Evolutionary conservation across 2,329 filamentous ascomycete genomes (phyloP).

Genomic region (Trichoderma semiorbis): DNA sequence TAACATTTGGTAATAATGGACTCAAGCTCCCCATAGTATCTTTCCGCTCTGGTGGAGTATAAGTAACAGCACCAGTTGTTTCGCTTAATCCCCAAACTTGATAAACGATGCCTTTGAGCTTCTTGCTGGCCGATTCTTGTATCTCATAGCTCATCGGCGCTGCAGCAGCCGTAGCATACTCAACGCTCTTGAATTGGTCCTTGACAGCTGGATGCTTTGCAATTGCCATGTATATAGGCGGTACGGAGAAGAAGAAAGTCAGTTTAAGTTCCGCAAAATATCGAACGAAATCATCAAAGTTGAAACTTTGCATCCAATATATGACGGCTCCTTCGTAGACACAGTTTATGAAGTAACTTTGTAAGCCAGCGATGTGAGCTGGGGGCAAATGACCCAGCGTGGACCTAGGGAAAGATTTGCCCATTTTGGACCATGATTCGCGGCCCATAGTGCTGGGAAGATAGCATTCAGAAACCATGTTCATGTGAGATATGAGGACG

Average conservation of each 20-base stretch:
- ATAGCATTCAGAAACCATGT: conserved; percentile 38
- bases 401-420: conserved; percentile 29
- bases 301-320: conserved; percentile 63
- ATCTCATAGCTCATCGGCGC: conserved; percentile 55
- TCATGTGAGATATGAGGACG: conserved; percentile 44
- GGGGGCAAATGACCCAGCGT: conserved; percentile 43
- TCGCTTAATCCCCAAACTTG: conserved; percentile 61
- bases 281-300: conserved; percentile 52
- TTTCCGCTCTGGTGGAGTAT: conserved; percentile 37
- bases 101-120: conserved; percentile 44
- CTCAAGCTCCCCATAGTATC: conserved; percentile 47
- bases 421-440: conserved; percentile 29
- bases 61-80: conserved; percentile 48
- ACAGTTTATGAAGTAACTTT: conserved; percentile 41
- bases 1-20: conserved; percentile 28
- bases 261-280: conserved; percentile 49
- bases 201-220: conserved; percentile 53
- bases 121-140: conserved; percentile 48
- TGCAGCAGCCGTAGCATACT: conserved; percentile 49
- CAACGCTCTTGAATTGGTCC: conserved; percentile 51
- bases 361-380: conserved; percentile 46
- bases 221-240: conserved; percentile 58
- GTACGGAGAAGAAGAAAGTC: conserved; percentile 56
- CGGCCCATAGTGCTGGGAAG: conserved; percentile 31
- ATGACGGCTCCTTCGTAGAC: conserved; percentile 44